These are phyloP conservation scores for Boletus sensibilis DNA, from an alignment of 768 basidiomycete species.

Conservation along the genomic window DNA sequence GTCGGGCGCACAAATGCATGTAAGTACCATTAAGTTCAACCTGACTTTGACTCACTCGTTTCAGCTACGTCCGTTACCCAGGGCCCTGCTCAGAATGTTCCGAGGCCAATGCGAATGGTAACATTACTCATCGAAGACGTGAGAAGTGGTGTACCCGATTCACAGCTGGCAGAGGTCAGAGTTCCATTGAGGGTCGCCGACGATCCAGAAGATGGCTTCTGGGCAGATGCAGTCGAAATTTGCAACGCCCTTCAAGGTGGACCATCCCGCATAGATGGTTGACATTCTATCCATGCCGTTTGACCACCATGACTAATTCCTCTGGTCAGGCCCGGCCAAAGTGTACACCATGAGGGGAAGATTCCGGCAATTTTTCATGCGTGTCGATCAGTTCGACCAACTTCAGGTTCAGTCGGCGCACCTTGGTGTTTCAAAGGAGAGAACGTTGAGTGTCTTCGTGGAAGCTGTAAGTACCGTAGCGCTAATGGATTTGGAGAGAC, in stretches of 20 bases:
- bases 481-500: neutral
- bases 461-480: slow-evolving; percentile 47
- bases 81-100: slow-evolving; percentile 11
- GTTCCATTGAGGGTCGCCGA: slow-evolving; percentile 53
- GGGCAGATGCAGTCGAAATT: slow-evolving; percentile 70
- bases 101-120: slow-evolving; percentile 46
- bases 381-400: slow-evolving; percentile 50
- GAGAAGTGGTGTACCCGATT: slow-evolving; percentile 52
- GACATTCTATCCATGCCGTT: neutral
- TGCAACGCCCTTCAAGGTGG: slow-evolving; percentile 55
- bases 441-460: slow-evolving; percentile 56
- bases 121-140: slow-evolving; percentile 67
- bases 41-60: slow-evolving; percentile 6
- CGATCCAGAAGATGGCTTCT: slow-evolving; percentile 55
- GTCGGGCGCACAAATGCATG: slow-evolving; percentile 36
- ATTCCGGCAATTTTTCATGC: slow-evolving; percentile 68
- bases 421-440: slow-evolving; percentile 50
- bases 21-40: slow-evolving; percentile 16
- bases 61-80: slow-evolving; percentile 13
- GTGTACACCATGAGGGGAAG: slow-evolving; percentile 65
- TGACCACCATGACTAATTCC: neutral
- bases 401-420: slow-evolving; percentile 56
- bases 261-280: slow-evolving; percentile 71
- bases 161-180: slow-evolving; percentile 63
- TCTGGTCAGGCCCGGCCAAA: slow-evolving; percentile 57